phyloP scores from a whole-genome alignment of 192 early-diverging fungal species.

The Entrophospora sp. region DNA sequence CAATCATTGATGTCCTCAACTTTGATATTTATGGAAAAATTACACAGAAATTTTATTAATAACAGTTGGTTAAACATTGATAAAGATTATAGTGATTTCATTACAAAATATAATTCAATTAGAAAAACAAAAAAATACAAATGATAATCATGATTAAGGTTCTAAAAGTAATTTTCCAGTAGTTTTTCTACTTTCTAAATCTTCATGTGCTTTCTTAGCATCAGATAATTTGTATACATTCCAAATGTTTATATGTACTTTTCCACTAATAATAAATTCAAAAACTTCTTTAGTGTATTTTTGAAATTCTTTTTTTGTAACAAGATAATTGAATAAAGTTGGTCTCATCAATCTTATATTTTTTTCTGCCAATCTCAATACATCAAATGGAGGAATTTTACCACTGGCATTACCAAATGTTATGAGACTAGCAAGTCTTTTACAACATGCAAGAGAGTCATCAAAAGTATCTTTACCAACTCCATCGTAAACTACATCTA shows the following conservation, averaged over 20 bases:
- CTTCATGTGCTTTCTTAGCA: conserved; percentile 64
- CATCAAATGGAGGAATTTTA: conserved; percentile 53
- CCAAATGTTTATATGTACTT: conserved; percentile 61
- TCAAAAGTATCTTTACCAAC: conserved; percentile 89
- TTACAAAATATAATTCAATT: too few species aligned
- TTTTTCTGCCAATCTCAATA: conserved; percentile 52
- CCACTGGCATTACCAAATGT: conserved; percentile 90
- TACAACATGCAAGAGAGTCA: conserved; percentile 51
- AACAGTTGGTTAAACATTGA: too few species aligned
- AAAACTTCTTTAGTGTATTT: conserved; percentile 50
- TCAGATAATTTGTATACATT: conserved; percentile 71
- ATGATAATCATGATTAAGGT: conserved; percentile 1
- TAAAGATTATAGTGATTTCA: too few species aligned
- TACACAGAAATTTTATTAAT: too few species aligned
- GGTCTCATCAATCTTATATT: conserved; percentile 70
- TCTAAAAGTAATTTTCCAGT: conserved; percentile 60
- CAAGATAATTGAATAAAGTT: conserved; percentile 61
- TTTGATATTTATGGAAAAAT: conserved; percentile 21
- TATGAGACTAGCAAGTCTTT: conserved; percentile 61
- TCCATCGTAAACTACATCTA: conserved; percentile 78
- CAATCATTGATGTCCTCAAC: neutral
- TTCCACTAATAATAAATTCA: conserved; percentile 46
- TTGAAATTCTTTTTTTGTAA: conserved; percentile 57
- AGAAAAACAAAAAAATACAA: too few species aligned
- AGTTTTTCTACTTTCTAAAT: conserved; percentile 64